A percentile compares a stretch with the other conserved stretches of the same genome.
Evolutionary conservation across 192 early-diverging fungal species (phyloP).

Genomic region (Spinellus fusiger): DNA sequence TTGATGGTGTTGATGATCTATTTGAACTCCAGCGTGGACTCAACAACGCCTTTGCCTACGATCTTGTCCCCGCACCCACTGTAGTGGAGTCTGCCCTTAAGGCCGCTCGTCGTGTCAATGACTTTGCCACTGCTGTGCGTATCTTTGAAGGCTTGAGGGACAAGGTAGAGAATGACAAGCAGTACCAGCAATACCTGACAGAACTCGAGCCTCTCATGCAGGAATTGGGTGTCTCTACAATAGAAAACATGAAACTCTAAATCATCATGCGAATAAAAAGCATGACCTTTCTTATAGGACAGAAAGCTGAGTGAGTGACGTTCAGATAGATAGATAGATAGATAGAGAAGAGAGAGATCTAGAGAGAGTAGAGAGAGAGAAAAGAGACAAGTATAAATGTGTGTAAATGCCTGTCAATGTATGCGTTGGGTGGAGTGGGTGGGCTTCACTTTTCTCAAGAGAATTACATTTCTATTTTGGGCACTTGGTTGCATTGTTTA

Average conservation of each 20-base stretch:
- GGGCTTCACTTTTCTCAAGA: too few species aligned
- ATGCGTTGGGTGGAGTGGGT: too few species aligned
- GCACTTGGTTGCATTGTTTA: too few species aligned
- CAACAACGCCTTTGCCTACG: conserved; percentile 96
- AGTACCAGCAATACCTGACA: conserved; percentile 87
- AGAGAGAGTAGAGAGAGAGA: too few species aligned
- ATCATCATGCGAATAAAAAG: too few species aligned
- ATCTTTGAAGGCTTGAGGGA: conserved; percentile 92
- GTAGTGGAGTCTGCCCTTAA: conserved; percentile 86
- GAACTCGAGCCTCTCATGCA: conserved; percentile 81
- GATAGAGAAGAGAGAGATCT: too few species aligned
- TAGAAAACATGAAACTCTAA: conserved; percentile 82
- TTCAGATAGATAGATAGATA: too few species aligned
- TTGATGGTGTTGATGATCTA: conserved; percentile 83
- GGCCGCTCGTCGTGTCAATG: conserved; percentile 89
- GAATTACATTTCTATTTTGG: too few species aligned
- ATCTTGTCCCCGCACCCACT: conserved; percentile 87
- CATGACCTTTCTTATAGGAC: too few species aligned
- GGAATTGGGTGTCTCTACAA: conserved; percentile 85
- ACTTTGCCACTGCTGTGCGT: conserved; percentile 89
- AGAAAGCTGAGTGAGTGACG: too few species aligned
- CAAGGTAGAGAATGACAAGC: conserved; percentile 77
- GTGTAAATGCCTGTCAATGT: too few species aligned
- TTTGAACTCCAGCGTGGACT: conserved; percentile 97
- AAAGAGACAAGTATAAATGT: too few species aligned